Percentiles rank a stretch among this genome's conserved stretches.
Evolutionary conservation across 169 alveolate genomes (phyloP).

Genomic region (Plasmodium sp.): DNA sequence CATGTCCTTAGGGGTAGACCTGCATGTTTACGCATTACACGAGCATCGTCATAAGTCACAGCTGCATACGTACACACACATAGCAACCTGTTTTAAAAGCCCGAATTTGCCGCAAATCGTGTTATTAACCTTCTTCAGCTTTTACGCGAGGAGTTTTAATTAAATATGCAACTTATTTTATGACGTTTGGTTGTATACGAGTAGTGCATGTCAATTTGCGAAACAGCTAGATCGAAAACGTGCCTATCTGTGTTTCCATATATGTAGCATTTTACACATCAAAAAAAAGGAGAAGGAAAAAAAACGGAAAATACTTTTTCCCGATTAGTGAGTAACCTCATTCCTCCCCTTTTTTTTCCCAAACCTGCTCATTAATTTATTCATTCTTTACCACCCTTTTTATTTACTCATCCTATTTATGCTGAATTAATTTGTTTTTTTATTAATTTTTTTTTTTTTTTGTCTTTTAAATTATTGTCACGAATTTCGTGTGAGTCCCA

Average conservation of each 20-base stretch:
- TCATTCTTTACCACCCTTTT: neutral
- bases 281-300: neutral
- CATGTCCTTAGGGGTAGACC: neutral
- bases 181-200: conserved; percentile 1
- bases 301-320: neutral
- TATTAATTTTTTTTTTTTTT: conserved; percentile 7
- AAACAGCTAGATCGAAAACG: neutral
- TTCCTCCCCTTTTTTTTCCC: neutral
- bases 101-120: neutral
- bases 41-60: neutral
- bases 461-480: conserved; percentile 21
- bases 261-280: neutral
- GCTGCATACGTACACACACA: neutral
- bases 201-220: neutral
- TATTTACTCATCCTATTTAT: conserved; percentile 4
- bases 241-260: neutral
- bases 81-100: neutral
- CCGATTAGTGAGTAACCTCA: neutral
- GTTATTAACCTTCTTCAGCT: neutral
- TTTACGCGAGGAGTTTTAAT: conserved; percentile 7
- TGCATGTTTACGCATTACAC: neutral
- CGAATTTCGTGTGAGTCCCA: neutral
- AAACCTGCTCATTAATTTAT: neutral
- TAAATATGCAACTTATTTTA: conserved; percentile 7
- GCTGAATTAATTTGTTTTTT: conserved; percentile 21